phyloP scores from a whole-genome alignment of 2,329 filamentous ascomycete species.

The Biscogniauxia mediterranea region DNA sequence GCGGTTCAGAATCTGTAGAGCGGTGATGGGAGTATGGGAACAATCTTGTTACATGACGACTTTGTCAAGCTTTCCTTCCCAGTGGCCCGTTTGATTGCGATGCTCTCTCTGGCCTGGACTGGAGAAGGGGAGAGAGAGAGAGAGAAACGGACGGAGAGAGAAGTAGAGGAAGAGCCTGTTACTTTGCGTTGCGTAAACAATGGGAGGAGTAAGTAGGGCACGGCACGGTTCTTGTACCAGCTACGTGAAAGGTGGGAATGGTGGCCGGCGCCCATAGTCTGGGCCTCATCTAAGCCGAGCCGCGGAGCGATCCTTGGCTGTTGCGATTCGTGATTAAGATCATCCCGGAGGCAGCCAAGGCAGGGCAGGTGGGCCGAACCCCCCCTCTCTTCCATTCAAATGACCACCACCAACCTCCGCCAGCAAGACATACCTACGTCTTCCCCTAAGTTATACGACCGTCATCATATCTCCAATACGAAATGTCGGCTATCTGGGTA shows the following conservation, averaged over 20 bases:
- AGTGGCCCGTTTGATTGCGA: background rate
- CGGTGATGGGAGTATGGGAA: background rate
- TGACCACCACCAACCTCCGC: no score
- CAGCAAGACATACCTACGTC: no score
- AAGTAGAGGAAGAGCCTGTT: no score
- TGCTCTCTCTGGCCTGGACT: no score
- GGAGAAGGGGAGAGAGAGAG: no score
- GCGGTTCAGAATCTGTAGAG: background rate
- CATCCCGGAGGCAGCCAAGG: background rate
- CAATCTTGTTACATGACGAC: background rate
- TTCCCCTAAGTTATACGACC: no score
- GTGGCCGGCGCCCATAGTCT: background rate
- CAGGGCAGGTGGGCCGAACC: background rate
- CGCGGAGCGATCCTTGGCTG: background rate
- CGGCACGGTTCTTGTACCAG: no score
- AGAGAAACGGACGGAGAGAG: no score
- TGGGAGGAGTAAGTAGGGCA: background rate
- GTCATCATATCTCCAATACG: no score
- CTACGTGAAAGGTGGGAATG: no score
- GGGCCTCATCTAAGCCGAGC: background rate
- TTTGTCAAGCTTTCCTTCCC: background rate
- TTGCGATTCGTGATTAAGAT: background rate
- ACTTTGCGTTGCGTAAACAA: background rate
- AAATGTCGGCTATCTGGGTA: no score
- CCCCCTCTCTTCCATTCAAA: no score